These are phyloP conservation scores for Cladosporium cucumerinum DNA, from an alignment of 2,329 filamentous ascomycete genomes.

Conservation along the genomic window DNA sequence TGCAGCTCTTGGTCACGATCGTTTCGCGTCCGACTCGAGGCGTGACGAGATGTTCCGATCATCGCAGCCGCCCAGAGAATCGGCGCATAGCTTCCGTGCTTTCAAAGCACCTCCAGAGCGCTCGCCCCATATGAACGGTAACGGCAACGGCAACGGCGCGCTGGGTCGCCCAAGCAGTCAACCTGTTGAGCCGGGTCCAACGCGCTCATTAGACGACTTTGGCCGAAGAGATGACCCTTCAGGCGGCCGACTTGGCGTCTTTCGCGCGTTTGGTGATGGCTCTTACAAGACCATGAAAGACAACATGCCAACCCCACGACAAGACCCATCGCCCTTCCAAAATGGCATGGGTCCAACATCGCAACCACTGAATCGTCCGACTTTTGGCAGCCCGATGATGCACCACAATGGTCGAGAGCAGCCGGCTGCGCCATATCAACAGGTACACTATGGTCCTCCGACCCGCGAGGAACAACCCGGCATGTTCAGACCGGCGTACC, in stretches of 20 bases:
- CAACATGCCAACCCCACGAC: constrained; percentile 18
- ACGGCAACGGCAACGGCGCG: constrained; percentile 19
- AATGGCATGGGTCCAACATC: constrained; percentile 28
- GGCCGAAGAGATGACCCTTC: constrained; percentile 6
- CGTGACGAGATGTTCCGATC: constrained; percentile 33
- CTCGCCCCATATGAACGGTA: constrained; percentile 23
- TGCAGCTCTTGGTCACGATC: constrained; percentile 21
- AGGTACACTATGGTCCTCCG: constrained; percentile 25
- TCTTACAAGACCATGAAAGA: constrained; percentile 23
- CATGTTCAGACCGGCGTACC: constrained; percentile 30
- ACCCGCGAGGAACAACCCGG: constrained; percentile 32
- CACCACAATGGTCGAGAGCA: constrained; percentile 26
- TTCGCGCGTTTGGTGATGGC: constrained; percentile 16
- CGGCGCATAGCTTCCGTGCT: constrained; percentile 32
- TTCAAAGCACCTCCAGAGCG: constrained; percentile 23
- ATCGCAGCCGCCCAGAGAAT: constrained; percentile 32
- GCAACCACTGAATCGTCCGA: constrained; percentile 25
- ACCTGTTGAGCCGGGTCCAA: constrained; percentile 27
- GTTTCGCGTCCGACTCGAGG: constrained; percentile 26
- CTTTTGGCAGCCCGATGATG: constrained; percentile 29
- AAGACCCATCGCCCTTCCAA: constrained; percentile 25
- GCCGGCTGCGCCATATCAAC: constrained; percentile 22
- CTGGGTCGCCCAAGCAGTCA: constrained; percentile 35
- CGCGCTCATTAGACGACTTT: constrained; percentile 12
- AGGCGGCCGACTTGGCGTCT: constrained; percentile 14